Conservation (phyloP, 2,329 filamentous ascomycete genomes). For the Ophiocordyceps unilateralis region DNA sequence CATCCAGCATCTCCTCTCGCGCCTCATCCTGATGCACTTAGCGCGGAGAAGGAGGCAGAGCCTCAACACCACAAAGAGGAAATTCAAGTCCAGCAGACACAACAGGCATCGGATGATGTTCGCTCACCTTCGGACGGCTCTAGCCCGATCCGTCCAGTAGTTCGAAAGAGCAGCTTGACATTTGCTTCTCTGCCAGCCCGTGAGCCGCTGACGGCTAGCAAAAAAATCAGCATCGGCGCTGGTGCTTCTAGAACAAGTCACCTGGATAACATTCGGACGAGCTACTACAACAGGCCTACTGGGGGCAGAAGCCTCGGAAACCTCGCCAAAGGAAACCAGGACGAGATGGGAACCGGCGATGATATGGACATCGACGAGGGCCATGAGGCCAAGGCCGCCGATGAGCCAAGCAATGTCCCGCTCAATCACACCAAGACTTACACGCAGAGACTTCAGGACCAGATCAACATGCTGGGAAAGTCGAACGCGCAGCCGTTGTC, state of each 20-base stretch:
- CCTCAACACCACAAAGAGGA: neutral
- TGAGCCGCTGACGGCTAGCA: slow-evolving; percentile 71
- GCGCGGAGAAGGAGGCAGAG: neutral
- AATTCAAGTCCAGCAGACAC: neutral
- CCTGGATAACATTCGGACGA: slow-evolving; percentile 52
- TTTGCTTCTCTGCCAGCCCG: slow-evolving; percentile 86
- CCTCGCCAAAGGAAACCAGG: slow-evolving; percentile 22
- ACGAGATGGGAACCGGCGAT: slow-evolving; percentile 29
- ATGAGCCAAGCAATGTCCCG: slow-evolving; percentile 27
- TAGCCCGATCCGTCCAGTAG: slow-evolving; percentile 56
- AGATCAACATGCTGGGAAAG: slow-evolving; percentile 60
- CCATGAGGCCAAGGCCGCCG: slow-evolving; percentile 10
- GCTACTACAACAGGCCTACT: slow-evolving; percentile 57
- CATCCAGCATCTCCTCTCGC: neutral
- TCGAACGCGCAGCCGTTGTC: slow-evolving; percentile 14
- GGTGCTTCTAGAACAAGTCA: slow-evolving; percentile 64
- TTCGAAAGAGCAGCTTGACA: slow-evolving; percentile 87
- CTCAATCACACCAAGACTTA: slow-evolving; percentile 63
- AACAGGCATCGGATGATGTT: slow-evolving; percentile 21
- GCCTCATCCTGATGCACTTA: neutral
- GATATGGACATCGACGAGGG: slow-evolving; percentile 35
- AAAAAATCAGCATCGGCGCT: slow-evolving; percentile 50
- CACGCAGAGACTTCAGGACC: slow-evolving; percentile 84
- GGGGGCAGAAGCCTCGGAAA: slow-evolving; percentile 55
- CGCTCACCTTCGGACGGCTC: slow-evolving; percentile 51